Conservation (phyloP, 352 stramenopile genomes). For the Phytophthora citrophthora region DNA sequence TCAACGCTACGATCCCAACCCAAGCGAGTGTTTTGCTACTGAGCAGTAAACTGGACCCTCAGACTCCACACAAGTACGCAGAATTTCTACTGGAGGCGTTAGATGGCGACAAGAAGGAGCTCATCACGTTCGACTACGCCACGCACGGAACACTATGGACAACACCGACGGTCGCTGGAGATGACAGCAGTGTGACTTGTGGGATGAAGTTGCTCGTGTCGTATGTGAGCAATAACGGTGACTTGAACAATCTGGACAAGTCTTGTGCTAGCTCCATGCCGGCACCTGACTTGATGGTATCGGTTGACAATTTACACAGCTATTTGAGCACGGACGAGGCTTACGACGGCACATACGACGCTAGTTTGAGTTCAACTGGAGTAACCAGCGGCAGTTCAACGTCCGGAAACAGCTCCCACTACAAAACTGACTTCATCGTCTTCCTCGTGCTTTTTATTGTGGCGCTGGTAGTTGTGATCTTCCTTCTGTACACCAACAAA, state of each 20-base stretch:
- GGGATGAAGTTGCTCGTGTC: constrained; percentile 47
- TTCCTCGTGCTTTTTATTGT: constrained; percentile 49
- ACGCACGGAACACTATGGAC: constrained; percentile 42
- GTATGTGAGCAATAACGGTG: constrained; percentile 42
- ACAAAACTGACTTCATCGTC: constrained; percentile 51
- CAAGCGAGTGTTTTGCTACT: constrained; percentile 55
- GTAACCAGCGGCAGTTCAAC: constrained; percentile 5
- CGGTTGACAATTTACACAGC: constrained; percentile 1
- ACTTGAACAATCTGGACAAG: constrained; percentile 41
- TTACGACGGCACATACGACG: constrained; percentile 43
- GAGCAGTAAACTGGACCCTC: constrained; percentile 54
- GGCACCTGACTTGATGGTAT: constrained; percentile 31
- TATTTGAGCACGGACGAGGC: constrained; percentile 42
- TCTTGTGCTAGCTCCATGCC: constrained; percentile 43
- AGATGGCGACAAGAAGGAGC: constrained; percentile 40
- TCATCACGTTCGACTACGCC: constrained; percentile 57
- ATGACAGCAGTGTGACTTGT: constrained; percentile 33
- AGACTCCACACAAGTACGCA: constrained; percentile 62
- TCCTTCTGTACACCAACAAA: constrained; percentile 33
- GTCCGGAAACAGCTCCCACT: constrained; percentile 21
- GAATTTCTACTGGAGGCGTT: constrained; percentile 39
- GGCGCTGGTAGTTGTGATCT: constrained; percentile 19
- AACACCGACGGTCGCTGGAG: constrained; percentile 31
- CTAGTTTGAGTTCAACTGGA: constrained; percentile 9
- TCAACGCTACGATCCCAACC: constrained; percentile 38